Conservation (phyloP, 768 basidiomycete genomes). For the Rhodotorula sphaerocarpa region DNA sequence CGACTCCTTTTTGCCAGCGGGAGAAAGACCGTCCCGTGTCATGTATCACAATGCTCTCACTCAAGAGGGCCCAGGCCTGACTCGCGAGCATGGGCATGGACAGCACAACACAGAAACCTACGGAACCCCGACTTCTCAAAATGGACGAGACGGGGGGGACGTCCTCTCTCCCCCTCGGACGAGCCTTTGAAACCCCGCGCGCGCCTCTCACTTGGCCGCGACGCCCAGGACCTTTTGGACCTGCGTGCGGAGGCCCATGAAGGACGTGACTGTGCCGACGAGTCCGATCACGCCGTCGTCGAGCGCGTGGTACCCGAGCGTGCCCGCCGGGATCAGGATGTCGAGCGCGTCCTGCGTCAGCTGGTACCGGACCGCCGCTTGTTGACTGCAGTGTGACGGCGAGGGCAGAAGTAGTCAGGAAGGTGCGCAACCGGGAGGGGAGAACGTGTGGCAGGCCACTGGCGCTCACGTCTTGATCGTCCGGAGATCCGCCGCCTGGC, state of each 20-base stretch:
- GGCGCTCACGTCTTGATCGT: slow-evolving; percentile 53
- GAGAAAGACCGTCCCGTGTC: no score
- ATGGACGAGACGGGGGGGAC: no score
- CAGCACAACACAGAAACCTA: no score
- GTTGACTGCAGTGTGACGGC: slow-evolving; percentile 46
- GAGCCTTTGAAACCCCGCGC: no score
- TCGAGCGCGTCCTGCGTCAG: slow-evolving; percentile 77
- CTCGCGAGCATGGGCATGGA: no score
- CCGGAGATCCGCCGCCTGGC: slow-evolving; percentile 58
- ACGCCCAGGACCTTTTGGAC: slow-evolving; percentile 34
- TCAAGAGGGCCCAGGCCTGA: no score
- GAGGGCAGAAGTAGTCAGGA: slow-evolving; percentile 42
- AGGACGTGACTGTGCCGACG: slow-evolving; percentile 54
- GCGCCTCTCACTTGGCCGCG: slow-evolving; percentile 1
- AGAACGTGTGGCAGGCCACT: not conserved
- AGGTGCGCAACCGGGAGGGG: not conserved
- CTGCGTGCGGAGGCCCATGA: slow-evolving; percentile 39
- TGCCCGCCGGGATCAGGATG: slow-evolving; percentile 79
- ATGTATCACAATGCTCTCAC: no score
- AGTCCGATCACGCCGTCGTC: slow-evolving; percentile 80
- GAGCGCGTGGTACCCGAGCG: slow-evolving; percentile 62
- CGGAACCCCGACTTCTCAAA: no score
- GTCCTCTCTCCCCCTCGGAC: no score
- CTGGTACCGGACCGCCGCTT: slow-evolving; percentile 63
- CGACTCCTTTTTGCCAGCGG: no score